phyloP scores from a whole-genome alignment of 73 alveolate genomes.

The Loxodes magnus region DNA sequence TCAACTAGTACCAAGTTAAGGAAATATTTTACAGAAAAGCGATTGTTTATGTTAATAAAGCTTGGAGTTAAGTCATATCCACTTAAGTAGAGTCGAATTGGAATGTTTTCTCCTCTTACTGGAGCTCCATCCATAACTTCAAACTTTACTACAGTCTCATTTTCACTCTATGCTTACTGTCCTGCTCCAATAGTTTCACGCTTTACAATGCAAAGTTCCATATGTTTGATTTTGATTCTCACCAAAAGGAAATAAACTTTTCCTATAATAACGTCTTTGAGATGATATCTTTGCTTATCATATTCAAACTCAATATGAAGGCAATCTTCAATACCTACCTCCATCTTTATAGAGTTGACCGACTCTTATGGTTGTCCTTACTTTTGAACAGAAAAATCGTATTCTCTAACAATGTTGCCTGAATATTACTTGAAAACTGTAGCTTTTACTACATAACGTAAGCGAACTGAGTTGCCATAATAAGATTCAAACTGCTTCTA shows the following conservation, averaged over 20 bases:
- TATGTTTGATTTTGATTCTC: constrained; percentile 94
- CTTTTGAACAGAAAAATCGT: constrained; percentile 69
- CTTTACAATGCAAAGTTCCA: constrained; percentile 93
- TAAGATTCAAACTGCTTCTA: constrained; percentile 78
- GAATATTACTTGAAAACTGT: background rate
- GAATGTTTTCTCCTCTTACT: constrained; percentile 92
- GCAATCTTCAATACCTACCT: constrained; percentile 96
- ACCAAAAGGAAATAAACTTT: constrained; percentile 89
- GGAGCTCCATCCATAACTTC: constrained; percentile 99
- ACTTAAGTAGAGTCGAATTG: constrained; percentile 84
- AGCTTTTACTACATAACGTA: background rate
- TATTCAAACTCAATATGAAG: constrained; percentile 98
- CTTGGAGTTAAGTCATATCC: constrained; percentile 98
- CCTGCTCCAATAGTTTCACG: constrained; percentile 73
- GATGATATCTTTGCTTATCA: constrained; percentile 79
- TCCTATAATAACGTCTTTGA: constrained; percentile 92
- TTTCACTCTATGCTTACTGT: constrained; percentile 50
- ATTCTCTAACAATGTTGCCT: constrained; percentile 53
- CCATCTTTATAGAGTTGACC: constrained; percentile 70
- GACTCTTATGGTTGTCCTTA: constrained; percentile 40
- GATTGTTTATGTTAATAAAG: constrained; percentile 69
- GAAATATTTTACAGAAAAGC: constrained; percentile 82
- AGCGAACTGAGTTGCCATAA: constrained; percentile 34
- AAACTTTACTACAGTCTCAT: constrained; percentile 61
- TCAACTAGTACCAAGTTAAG: constrained; percentile 94